phyloP scores from a whole-genome alignment of 768 basidiomycete genomes.

The Russula virescens region DNA sequence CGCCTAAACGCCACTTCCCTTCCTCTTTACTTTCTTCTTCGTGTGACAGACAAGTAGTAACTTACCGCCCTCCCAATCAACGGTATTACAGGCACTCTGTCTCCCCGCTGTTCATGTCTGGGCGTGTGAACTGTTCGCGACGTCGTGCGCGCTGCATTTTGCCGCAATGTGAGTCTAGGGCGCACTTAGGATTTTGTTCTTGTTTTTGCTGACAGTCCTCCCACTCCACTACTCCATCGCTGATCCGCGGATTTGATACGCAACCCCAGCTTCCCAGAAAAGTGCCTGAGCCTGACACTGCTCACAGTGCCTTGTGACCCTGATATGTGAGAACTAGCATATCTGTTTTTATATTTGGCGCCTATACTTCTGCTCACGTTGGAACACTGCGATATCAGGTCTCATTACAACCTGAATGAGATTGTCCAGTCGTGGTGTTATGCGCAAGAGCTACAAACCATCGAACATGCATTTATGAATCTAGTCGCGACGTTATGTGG shows the following conservation, averaged over 20 bases:
- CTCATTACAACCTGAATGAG: slow-evolving; percentile 22
- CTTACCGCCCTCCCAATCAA: too few species aligned
- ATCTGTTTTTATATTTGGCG: not conserved
- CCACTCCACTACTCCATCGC: not conserved
- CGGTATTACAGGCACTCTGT: slow-evolving; percentile 19
- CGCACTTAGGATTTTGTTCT: not conserved
- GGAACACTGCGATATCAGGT: not conserved
- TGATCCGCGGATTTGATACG: not conserved
- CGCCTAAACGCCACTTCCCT: not conserved
- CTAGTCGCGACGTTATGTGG: slow-evolving; percentile 23
- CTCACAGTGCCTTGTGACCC: slow-evolving; percentile 18
- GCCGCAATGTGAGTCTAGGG: slow-evolving; percentile 20
- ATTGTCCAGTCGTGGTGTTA: slow-evolving; percentile 27
- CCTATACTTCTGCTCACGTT: not conserved
- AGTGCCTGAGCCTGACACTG: slow-evolving; percentile 24
- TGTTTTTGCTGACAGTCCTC: too few species aligned
- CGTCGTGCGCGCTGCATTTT: slow-evolving; percentile 28
- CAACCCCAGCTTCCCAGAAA: slow-evolving; percentile 20
- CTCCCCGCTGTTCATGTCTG: slow-evolving; percentile 29
- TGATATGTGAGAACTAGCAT: slow-evolving; percentile 4
- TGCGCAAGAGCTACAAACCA: slow-evolving; percentile 25
- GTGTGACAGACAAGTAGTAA: not conserved
- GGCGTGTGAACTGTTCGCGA: slow-evolving; percentile 26
- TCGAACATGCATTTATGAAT: slow-evolving; percentile 27
- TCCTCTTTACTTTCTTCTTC: not conserved